Percentiles rank a stretch among this genome's conserved stretches.
Evolutionary conservation across 1,284 basidiomycete species (phyloP).

Genomic region (Cystobasidiaceae sp.): DNA sequence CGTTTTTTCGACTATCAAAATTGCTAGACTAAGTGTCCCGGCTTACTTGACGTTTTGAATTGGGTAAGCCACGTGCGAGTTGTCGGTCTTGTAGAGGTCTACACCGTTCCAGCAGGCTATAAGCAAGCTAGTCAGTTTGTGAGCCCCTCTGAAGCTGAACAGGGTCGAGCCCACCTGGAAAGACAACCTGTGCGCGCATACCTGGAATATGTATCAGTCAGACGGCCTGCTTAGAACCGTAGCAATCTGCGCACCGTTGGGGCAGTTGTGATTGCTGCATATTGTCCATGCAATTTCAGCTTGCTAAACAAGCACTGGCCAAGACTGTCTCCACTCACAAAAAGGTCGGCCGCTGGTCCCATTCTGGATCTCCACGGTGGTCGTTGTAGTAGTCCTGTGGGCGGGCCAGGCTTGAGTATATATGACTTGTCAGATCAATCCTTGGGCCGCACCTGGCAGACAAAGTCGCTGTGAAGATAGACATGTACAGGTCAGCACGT

Average conservation of each 20-base stretch:
- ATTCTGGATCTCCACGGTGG: constrained; percentile 20
- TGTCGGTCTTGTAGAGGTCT: constrained; percentile 24
- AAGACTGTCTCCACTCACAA: not conserved
- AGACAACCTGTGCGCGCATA: constrained; percentile 25
- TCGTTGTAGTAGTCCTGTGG: not conserved
- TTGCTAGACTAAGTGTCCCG: too few relatives aligned
- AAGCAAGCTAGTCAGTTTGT: not conserved
- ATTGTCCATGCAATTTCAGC: not conserved
- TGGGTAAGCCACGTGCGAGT: constrained; percentile 23
- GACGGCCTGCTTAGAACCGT: not conserved
- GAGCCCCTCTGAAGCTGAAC: not conserved
- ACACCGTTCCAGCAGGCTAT: constrained; percentile 17
- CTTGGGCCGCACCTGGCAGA: not conserved
- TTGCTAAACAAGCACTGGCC: not conserved
- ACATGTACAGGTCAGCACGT: not conserved
- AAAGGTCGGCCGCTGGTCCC: constrained; percentile 3
- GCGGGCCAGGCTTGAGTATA: too few relatives aligned
- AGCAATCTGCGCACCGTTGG: not conserved
- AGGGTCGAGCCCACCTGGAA: not conserved
- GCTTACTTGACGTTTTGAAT: constrained; percentile 4
- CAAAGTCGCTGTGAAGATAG: not conserved
- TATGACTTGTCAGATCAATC: not conserved
- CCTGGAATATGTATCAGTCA: not conserved
- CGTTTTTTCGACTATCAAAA: not conserved
- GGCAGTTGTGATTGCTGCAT: constrained; percentile 4